These are phyloP conservation scores for Colletotrichum trifolii DNA, from an alignment of 2,329 filamentous ascomycete genomes.

Conservation along the genomic window DNA sequence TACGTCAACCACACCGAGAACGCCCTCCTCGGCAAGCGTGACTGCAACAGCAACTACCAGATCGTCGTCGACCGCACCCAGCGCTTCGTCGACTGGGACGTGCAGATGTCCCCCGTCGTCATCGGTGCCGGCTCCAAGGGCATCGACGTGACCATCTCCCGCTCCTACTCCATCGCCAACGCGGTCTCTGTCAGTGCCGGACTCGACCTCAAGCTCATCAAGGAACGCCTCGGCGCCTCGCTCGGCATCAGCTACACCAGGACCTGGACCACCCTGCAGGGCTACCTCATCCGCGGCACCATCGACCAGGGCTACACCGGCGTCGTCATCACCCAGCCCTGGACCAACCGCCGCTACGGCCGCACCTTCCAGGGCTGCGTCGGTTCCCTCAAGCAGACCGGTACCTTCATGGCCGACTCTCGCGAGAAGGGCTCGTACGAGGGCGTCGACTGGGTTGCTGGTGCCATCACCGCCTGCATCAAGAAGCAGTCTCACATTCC, in stretches of 20 bases:
- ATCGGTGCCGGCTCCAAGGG: constrained; percentile 25
- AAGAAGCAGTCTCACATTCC: constrained; percentile 6
- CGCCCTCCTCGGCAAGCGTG: constrained; percentile 10
- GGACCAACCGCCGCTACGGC: constrained; percentile 33
- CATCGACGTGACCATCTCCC: constrained; percentile 29
- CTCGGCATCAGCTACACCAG: constrained; percentile 17
- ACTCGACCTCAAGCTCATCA: constrained; percentile 14
- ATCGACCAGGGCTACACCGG: constrained; percentile 27
- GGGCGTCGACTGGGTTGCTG: constrained; percentile 24
- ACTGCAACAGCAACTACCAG: constrained; percentile 22
- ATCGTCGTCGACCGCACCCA: constrained; percentile 17
- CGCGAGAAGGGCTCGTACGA: constrained; percentile 26
- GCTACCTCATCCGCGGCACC: constrained; percentile 26
- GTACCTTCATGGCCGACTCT: constrained; percentile 30
- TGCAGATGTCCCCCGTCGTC: constrained; percentile 35
- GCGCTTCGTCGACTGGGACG: constrained; percentile 36
- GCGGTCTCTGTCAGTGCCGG: constrained; percentile 8
- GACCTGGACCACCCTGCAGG: constrained; percentile 27
- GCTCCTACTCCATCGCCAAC: constrained; percentile 28
- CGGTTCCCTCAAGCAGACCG: constrained; percentile 21
- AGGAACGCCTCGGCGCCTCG: constrained; percentile 13
- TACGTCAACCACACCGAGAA: constrained; percentile 8
- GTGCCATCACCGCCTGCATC: constrained; percentile 23
- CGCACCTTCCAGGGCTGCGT: constrained; percentile 33
- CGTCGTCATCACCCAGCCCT: constrained; percentile 28